phyloP scores from a whole-genome alignment of 352 stramenopile species.

The Phytopythium helicoides region DNA sequence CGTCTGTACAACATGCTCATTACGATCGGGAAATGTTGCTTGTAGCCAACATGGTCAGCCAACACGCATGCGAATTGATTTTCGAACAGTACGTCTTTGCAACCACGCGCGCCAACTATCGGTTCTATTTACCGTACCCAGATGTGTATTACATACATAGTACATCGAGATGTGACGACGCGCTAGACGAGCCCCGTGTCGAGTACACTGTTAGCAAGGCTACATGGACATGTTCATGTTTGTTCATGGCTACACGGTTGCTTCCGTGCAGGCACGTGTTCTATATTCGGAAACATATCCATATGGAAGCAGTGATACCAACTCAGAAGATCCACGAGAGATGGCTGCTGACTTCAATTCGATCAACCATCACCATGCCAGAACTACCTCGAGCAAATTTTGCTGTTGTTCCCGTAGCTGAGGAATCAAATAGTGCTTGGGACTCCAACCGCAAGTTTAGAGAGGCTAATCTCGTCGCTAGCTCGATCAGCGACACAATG shows the following conservation, averaged over 20 bases:
- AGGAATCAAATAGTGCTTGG: conserved; percentile 1
- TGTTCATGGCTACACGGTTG: conserved; percentile 14
- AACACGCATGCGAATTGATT: conserved; percentile 20
- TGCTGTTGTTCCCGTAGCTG: not conserved
- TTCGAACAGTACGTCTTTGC: conserved; percentile 13
- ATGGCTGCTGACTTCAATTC: conserved; percentile 13
- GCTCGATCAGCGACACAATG: conserved; percentile 10
- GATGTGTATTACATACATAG: conserved; percentile 9
- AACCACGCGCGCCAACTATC: conserved; percentile 7
- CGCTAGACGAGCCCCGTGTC: conserved; percentile 10
- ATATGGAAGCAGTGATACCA: conserved; percentile 11
- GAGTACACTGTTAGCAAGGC: conserved; percentile 14
- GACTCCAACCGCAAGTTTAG: conserved; percentile 12
- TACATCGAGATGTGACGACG: not conserved
- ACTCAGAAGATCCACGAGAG: conserved; percentile 8
- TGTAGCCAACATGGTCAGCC: conserved; percentile 14
- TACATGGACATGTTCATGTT: conserved; percentile 16
- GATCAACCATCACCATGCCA: not conserved
- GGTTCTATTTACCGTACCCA: conserved; percentile 9
- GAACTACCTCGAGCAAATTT: conserved; percentile 4
- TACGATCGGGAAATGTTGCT: conserved; percentile 16
- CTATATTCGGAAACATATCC: conserved; percentile 12
- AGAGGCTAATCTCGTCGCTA: conserved; percentile 7
- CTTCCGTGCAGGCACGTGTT: conserved; percentile 14
- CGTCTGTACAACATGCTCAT: conserved; percentile 5